phyloP scores from a whole-genome alignment of 495 filamentous ascomycete genomes.

The Elasticomyces elasticus region DNA sequence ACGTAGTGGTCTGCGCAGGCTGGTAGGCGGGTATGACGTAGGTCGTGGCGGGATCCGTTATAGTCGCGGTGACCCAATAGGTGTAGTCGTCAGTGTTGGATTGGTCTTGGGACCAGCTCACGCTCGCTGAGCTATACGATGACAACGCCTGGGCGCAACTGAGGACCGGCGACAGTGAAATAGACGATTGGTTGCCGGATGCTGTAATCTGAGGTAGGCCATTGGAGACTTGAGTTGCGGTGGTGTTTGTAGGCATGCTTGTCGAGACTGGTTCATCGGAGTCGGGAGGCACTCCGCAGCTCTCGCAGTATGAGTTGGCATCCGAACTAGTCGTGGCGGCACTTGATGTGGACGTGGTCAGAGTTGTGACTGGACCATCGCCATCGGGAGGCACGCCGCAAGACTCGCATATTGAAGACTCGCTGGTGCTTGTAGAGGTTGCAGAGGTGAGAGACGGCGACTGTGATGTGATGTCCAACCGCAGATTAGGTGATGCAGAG shows the following conservation, averaged over 20 bases:
- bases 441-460: neutral
- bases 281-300: too few relatives aligned
- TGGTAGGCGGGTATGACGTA: neutral
- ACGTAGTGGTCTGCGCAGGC: neutral
- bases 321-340: too few relatives aligned
- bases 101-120: too few relatives aligned
- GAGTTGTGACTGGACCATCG: neutral
- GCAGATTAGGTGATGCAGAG: too few relatives aligned
- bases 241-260: too few relatives aligned
- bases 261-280: too few relatives aligned
- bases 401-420: neutral
- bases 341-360: neutral
- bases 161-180: neutral
- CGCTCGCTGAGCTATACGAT: neutral
- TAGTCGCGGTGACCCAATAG: too few relatives aligned
- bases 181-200: neutral
- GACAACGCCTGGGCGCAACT: neutral
- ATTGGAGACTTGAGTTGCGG: neutral
- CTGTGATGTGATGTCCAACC: too few relatives aligned
- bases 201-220: neutral
- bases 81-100: too few relatives aligned
- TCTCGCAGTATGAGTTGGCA: too few relatives aligned
- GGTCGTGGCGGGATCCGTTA: neutral
- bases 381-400: neutral
- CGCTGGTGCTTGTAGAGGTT: neutral